Conservation (phyloP, 352 stramenopile species). For the Thalassiosira hispida region DNA sequence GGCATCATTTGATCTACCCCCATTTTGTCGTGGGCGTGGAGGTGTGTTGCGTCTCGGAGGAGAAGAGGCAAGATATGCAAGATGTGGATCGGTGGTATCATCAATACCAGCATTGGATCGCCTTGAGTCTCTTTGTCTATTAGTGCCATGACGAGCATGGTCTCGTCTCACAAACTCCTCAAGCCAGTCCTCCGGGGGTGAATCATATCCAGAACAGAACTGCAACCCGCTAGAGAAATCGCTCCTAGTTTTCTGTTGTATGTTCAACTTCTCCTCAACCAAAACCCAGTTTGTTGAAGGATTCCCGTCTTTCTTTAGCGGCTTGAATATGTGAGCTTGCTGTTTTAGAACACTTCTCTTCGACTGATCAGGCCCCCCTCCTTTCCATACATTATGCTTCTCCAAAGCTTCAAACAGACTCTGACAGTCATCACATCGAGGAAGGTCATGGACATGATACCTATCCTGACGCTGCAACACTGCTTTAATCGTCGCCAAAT, state of each 20-base stretch:
- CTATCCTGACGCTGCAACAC: slow-evolving; percentile 59
- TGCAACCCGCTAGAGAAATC: slow-evolving; percentile 20
- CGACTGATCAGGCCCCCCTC: slow-evolving; percentile 1
- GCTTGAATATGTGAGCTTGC: slow-evolving; percentile 61
- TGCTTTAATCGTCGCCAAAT: slow-evolving; percentile 60
- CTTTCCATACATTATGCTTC: slow-evolving; percentile 44
- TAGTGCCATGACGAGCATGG: slow-evolving; percentile 40
- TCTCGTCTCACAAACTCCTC: slow-evolving; percentile 64
- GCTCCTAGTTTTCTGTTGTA: slow-evolving; percentile 39
- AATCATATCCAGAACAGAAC: slow-evolving; percentile 13
- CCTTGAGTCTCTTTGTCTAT: background rate
- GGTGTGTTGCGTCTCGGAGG: slow-evolving; percentile 14
- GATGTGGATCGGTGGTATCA: slow-evolving; percentile 21
- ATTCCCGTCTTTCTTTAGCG: slow-evolving; percentile 55
- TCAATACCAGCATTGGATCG: slow-evolving; percentile 6
- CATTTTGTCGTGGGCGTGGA: slow-evolving; percentile 12
- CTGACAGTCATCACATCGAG: slow-evolving; percentile 49
- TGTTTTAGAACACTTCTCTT: slow-evolving; percentile 31
- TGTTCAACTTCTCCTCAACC: slow-evolving; percentile 52
- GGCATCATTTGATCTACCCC: slow-evolving; percentile 6
- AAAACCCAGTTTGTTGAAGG: slow-evolving; percentile 61
- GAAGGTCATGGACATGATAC: slow-evolving; percentile 56
- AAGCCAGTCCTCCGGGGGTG: slow-evolving; percentile 37
- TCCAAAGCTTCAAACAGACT: slow-evolving; percentile 49
- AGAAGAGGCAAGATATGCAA: slow-evolving; percentile 27